phyloP scores from a whole-genome alignment of 257 asterid species.

The Lycium barbarum region DNA sequence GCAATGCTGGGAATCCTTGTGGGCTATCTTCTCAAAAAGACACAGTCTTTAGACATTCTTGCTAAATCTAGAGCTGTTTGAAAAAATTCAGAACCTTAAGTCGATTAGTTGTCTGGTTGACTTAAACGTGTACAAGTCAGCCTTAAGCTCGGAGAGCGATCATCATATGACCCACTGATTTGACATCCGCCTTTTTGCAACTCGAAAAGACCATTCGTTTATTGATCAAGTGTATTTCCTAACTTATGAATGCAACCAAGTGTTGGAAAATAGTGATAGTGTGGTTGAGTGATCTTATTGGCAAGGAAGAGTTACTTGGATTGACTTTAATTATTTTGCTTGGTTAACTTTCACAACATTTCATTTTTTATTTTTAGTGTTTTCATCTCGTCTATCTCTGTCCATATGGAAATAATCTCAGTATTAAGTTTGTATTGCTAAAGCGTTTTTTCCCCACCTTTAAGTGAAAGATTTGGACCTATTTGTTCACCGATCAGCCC shows the following conservation, averaged over 20 bases:
- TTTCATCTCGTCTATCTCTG: neutral
- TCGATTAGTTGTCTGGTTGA: slow-evolving; percentile 48
- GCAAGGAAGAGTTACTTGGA: neutral
- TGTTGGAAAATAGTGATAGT: slow-evolving; percentile 12
- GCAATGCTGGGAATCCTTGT: slow-evolving; percentile 74
- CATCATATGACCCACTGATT: slow-evolving; percentile 52
- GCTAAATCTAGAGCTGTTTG: slow-evolving; percentile 37
- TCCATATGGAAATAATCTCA: neutral
- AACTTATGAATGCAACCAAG: neutral
- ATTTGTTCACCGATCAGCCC: no score
- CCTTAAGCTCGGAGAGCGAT: slow-evolving; percentile 48
- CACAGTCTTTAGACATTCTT: slow-evolving; percentile 40
- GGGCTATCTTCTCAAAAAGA: slow-evolving; percentile 80
- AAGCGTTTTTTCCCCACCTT: neutral
- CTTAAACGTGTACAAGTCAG: slow-evolving; percentile 44
- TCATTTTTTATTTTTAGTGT: neutral
- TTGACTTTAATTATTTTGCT: neutral
- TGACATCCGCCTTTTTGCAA: slow-evolving; percentile 21
- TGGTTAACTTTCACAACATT: neutral
- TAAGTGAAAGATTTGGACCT: no score
- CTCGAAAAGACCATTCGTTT: neutral
- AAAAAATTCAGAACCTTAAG: slow-evolving; percentile 50
- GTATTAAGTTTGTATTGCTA: neutral
- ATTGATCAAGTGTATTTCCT: neutral
- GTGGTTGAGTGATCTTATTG: neutral